Conservation (phyloP, 495 filamentous ascomycete genomes). For the Aeminium ludgeri region DNA sequence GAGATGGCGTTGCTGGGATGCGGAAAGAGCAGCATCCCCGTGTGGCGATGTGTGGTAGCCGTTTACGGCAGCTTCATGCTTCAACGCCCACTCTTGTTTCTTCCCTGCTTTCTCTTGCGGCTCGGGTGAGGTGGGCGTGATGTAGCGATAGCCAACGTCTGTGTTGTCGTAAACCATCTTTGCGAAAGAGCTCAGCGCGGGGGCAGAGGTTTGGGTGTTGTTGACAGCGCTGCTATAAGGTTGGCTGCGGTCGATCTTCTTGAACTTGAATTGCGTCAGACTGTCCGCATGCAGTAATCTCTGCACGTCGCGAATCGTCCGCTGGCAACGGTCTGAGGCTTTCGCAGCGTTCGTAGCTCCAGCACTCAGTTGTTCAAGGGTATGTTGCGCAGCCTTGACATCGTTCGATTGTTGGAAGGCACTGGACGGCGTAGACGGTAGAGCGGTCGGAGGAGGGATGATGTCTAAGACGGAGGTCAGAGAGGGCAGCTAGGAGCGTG, state of each 20-base stretch:
- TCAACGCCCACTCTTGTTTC: no score
- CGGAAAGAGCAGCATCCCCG: neutral
- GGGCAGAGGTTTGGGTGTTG: neutral
- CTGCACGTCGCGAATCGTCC: constrained; percentile 45
- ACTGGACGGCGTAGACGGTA: constrained; percentile 23
- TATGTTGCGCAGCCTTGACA: constrained; percentile 10
- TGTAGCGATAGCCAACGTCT: constrained; percentile 37
- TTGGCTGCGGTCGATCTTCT: neutral
- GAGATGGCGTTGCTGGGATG: constrained; percentile 1
- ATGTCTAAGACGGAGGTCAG: constrained; percentile 33
- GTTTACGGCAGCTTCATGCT: neutral
- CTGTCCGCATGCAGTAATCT: constrained; percentile 49
- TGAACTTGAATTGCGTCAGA: constrained; percentile 42
- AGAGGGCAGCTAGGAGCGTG: no score
- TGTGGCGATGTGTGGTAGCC: neutral
- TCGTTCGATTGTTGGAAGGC: constrained; percentile 28
- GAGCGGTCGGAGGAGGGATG: constrained; percentile 49
- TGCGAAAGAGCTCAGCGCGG: constrained; percentile 36
- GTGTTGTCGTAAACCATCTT: constrained; percentile 41
- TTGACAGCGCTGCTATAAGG: neutral
- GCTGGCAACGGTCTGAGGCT: constrained; percentile 19
- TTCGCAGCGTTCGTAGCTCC: constrained; percentile 15
- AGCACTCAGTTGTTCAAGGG: constrained; percentile 19
- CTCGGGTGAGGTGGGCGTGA: constrained; percentile 25
- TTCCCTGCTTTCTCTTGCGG: neutral